These are phyloP conservation scores for Aspergillus ochraceoroseus DNA, from an alignment of 2,329 filamentous ascomycete genomes.

Conservation along the genomic window DNA sequence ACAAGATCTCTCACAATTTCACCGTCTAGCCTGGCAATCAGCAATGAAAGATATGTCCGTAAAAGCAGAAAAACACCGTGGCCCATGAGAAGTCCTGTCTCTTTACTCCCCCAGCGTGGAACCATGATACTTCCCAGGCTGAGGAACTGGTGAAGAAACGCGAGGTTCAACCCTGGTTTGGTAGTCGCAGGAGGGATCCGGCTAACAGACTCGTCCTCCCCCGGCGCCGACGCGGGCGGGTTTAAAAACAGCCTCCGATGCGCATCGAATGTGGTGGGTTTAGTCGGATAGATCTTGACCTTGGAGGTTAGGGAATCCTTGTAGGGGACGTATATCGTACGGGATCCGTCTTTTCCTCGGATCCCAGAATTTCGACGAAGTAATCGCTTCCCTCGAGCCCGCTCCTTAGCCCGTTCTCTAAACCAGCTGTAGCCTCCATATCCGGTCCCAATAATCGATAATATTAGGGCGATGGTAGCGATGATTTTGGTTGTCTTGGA, in stretches of 20 bases:
- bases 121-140: conserved; percentile 98
- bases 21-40: conserved; percentile 88
- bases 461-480: conserved; percentile 67
- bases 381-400: conserved; percentile 74
- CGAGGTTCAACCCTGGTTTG: conserved; percentile 89
- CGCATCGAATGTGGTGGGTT: conserved; percentile 90
- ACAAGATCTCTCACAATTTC: conserved; percentile 95
- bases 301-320: conserved; percentile 71
- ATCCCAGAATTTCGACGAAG: conserved; percentile 88
- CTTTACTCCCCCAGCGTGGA: conserved; percentile 90
- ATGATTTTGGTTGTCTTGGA: conserved; percentile 68
- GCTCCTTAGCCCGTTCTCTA: conserved; percentile 67
- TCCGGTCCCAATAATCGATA: conserved; percentile 72
- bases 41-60: conserved; percentile 85
- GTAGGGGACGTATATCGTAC: conserved; percentile 93
- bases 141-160: conserved; percentile 93
- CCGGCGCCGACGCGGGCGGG: conserved; percentile 75
- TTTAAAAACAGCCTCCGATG: conserved; percentile 90
- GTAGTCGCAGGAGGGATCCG: conserved; percentile 81
- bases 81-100: conserved; percentile 81
- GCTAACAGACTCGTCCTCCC: conserved; percentile 55
- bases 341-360: conserved; percentile 86
- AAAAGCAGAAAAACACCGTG: conserved; percentile 87
- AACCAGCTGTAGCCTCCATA: conserved; percentile 78
- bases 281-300: conserved; percentile 85